Percentiles rank a stretch among this genome's conserved stretches.
Conservation (phyloP, 768 basidiomycete species). For the Amanita fuliginea region DNA sequence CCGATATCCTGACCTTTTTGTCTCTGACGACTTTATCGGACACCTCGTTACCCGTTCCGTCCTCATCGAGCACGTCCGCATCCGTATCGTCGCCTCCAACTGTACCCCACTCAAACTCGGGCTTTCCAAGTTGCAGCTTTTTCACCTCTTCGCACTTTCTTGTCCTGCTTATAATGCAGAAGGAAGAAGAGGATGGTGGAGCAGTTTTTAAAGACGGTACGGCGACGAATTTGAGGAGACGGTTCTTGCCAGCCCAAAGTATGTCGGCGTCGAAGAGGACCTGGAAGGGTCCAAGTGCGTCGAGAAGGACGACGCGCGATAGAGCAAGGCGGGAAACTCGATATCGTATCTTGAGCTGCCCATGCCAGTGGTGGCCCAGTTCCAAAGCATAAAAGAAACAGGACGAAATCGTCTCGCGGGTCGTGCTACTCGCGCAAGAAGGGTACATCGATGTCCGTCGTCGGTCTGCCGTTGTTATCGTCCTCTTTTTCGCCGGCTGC, state of each 20-base stretch:
- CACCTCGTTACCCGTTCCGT: background rate
- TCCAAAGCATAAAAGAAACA: no score
- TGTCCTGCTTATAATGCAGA: slow-evolving; percentile 16
- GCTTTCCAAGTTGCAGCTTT: slow-evolving; percentile 8
- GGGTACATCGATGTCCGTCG: no score
- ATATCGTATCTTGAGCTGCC: no score
- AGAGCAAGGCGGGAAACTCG: no score
- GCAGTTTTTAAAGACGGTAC: background rate
- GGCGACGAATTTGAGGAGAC: slow-evolving; percentile 14
- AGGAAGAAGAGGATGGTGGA: slow-evolving; percentile 8
- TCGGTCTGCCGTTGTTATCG: no score
- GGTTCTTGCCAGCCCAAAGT: slow-evolving; percentile 14
- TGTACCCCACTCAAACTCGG: background rate
- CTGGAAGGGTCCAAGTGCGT: slow-evolving; percentile 2
- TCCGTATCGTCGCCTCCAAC: background rate
- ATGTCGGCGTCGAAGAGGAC: slow-evolving; percentile 7
- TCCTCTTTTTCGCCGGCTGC: no score
- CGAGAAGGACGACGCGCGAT: background rate
- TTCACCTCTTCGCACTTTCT: slow-evolving; percentile 16
- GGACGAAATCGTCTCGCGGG: no score
- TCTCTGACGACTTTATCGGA: background rate
- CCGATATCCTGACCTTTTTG: background rate
- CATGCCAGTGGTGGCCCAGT: no score
- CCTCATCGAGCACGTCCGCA: background rate
- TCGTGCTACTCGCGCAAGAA: no score